phyloP scores from a whole-genome alignment of 2,329 filamentous ascomycete species.

The Albifimbria verrucaria region DNA sequence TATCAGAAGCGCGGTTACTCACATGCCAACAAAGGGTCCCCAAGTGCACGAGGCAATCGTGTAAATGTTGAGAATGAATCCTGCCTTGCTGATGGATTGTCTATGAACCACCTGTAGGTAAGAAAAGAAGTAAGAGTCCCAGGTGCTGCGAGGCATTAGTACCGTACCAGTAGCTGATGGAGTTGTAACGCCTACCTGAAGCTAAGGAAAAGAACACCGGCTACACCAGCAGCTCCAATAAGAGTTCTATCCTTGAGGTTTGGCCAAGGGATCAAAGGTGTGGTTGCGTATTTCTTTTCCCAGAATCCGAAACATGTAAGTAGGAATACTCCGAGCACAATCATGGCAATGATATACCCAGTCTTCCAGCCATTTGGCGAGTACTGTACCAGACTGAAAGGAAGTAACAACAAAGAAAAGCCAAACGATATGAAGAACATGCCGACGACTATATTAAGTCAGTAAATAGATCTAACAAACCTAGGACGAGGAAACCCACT shows the following conservation, averaged over 20 bases:
- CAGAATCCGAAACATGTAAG: background rate
- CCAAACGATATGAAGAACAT: constrained; percentile 52
- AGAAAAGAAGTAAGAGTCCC: constrained; percentile 48
- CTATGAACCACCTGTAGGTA: constrained; percentile 52
- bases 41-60: constrained; percentile 47
- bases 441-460: constrained; percentile 59
- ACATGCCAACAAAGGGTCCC: constrained; percentile 41
- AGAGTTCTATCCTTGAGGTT: background rate
- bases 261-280: background rate
- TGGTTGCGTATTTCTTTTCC: background rate
- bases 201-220: constrained; percentile 45
- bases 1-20: background rate
- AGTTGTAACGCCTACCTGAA: constrained; percentile 55
- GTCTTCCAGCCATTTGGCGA: constrained; percentile 45
- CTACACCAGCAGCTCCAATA: background rate
- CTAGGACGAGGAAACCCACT: constrained; percentile 35
- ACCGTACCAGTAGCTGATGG: constrained; percentile 55
- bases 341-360: constrained; percentile 49
- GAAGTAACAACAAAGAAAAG: constrained; percentile 58
- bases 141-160: constrained; percentile 47
- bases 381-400: constrained; percentile 54
- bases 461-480: constrained; percentile 35
- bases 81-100: constrained; percentile 43
- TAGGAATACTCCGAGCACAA: constrained; percentile 45
- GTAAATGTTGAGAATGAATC: constrained; percentile 48